Evolutionary conservation across 305 asterid species (phyloP), one percentile per base, ranked within the genome.

Genomic region (Nicotiana rustica): DNA sequence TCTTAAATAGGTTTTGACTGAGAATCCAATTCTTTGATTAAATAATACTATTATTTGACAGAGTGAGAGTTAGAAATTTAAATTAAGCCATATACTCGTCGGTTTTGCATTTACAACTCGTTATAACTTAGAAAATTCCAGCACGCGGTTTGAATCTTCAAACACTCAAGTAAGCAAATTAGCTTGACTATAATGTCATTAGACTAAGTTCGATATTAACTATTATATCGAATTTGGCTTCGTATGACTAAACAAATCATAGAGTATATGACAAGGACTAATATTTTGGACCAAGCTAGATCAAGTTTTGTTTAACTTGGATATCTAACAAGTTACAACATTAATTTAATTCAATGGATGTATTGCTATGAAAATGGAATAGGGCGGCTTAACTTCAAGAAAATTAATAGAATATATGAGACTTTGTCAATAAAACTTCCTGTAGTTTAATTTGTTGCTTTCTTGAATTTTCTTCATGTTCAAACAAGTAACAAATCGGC

Each of bases 151-250:
- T 49, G 79, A 52, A 75, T 21, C 44, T 75, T 75, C 79, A 49
- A 52, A 52, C 44, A 25, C 15, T 49, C 79, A 75, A 69, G 12
- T 8, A 71, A 25, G 29, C 29, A 25, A 25, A 25, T 25, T 25
- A 25, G 29, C 29, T 25, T 25, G 29, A 25, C 29, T 25, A 25
- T 25, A 75, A 25, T 47, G 4, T 0, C 79, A 75, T 14, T 75
- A 75, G 9, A 25, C 79, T 25, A 75, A 75, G 64, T 49, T 75
- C 64, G 64, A 75, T 75, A 75, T 7, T 52, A 49, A 75, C 44
- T 52, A 75, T 7, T 25, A 14, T 52, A 1, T 25, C 19, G 17
- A 75, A 25, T 49, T 25, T 2, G 79, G 79, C 44, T 25, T 14
- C 78, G 15, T 44, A 71, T 52, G 65, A 8, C 62, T 33, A 73